phyloP scores from a whole-genome alignment of 2,329 filamentous ascomycete species.

The Zalaria sp. region DNA sequence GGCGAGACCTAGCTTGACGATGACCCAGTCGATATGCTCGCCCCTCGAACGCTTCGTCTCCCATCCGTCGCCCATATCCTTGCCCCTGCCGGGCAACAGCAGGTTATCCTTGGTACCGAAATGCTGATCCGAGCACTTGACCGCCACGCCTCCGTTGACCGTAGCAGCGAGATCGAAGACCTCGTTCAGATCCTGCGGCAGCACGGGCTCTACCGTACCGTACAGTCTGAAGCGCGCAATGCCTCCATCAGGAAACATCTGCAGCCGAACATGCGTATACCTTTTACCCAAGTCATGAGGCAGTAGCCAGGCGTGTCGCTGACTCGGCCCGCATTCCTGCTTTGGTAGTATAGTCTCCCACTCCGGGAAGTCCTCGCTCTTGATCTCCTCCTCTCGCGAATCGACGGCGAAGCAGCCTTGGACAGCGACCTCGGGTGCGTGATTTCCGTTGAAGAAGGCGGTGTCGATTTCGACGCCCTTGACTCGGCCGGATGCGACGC shows the following conservation, averaged over 20 bases:
- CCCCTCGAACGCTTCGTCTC: conserved; percentile 64
- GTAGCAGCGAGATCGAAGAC: conserved; percentile 65
- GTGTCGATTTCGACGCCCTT: conserved; percentile 69
- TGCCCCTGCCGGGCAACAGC: conserved; percentile 61
- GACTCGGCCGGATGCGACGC: conserved; percentile 55
- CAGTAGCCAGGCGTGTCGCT: conserved; percentile 61
- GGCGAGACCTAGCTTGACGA: conserved; percentile 56
- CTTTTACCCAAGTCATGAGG: conserved; percentile 41
- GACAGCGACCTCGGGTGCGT: conserved; percentile 65
- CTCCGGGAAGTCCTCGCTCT: conserved; percentile 20
- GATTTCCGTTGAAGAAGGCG: conserved; percentile 68
- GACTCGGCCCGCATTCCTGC: conserved; percentile 59
- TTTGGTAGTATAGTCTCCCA: conserved; percentile 61
- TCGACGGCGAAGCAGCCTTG: conserved; percentile 57
- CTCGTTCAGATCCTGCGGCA: conserved; percentile 49
- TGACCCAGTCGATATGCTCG: conserved; percentile 68
- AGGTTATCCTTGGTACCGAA: conserved; percentile 73
- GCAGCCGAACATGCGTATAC: conserved; percentile 66
- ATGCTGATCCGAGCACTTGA: conserved; percentile 69
- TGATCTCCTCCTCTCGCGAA: conserved; percentile 50
- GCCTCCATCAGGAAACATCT: conserved; percentile 77
- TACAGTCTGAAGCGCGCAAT: conserved; percentile 70
- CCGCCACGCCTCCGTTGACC: conserved; percentile 63
- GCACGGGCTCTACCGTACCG: conserved; percentile 61
- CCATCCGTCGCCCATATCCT: conserved; percentile 83